phyloP scores from a whole-genome alignment of 2,329 filamentous ascomycete genomes.

The Blumeriella jaapii region DNA sequence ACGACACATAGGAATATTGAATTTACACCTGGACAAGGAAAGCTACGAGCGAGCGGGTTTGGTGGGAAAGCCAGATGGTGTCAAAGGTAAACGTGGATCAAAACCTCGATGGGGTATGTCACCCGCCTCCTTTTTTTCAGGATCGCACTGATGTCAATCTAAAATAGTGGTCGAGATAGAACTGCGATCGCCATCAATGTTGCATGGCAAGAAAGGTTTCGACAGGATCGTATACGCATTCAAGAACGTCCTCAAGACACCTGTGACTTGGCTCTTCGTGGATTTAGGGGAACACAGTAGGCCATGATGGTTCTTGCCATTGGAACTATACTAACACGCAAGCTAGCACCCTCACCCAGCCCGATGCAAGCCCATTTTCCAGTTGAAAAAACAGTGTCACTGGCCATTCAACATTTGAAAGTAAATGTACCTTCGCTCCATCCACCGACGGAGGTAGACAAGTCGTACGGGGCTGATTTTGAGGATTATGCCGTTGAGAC shows the following conservation, averaged over 20 bases:
- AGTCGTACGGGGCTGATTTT: constrained; percentile 37
- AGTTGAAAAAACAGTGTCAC: constrained; percentile 30
- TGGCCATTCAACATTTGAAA: constrained; percentile 19
- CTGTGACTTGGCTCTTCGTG: constrained; percentile 68
- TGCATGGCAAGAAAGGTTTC: constrained; percentile 33
- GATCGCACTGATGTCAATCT: constrained; percentile 24
- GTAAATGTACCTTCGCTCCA: constrained; percentile 23
- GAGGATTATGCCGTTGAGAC: constrained; percentile 52
- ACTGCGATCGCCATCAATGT: constrained; percentile 62
- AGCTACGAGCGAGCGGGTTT: constrained; percentile 76
- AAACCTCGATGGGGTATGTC: constrained; percentile 64
- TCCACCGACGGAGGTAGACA: constrained; percentile 23
- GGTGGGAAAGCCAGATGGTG: constrained; percentile 54
- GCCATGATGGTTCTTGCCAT: constrained; percentile 11
- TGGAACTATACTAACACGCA: constrained; percentile 6
- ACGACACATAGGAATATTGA: constrained; percentile 46
- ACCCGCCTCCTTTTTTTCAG: background rate
- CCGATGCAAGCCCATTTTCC: constrained; percentile 37
- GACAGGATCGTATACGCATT: constrained; percentile 25
- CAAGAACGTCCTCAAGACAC: constrained; percentile 59
- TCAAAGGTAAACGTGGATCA: constrained; percentile 43
- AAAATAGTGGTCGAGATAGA: constrained; percentile 62
- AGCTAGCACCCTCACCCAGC: constrained; percentile 34
- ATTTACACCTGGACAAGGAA: constrained; percentile 68
- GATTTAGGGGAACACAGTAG: constrained; percentile 43